Conservation (phyloP, 78 protist genomes). For the Acrasis kona region DNA sequence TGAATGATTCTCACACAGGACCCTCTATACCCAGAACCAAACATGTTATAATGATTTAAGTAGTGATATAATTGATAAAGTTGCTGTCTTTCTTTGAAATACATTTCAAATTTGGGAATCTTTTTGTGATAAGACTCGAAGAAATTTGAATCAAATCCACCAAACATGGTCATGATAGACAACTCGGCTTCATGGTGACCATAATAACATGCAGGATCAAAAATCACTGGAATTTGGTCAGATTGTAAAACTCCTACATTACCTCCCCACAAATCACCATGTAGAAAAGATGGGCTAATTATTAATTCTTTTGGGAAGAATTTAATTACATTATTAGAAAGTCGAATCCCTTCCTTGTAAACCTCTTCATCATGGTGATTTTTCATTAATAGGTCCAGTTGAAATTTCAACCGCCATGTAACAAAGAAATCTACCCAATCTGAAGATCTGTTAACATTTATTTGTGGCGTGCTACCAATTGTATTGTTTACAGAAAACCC, state of each 20-base stretch:
- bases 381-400: not conserved
- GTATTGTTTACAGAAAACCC: not conserved
- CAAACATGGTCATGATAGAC: conserved; percentile 2
- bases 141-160: not conserved
- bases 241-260: conserved; percentile 2
- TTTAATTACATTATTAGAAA: too few species aligned
- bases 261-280: conserved; percentile 14
- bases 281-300: not conserved
- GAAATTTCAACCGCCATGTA: not conserved
- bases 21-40: not conserved
- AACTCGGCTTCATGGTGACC: conserved; percentile 8
- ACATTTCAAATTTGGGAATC: not conserved
- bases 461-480: conserved; percentile 2
- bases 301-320: not conserved
- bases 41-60: conserved; percentile 7
- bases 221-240: not conserved
- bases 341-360: not conserved
- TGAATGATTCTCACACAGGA: not conserved
- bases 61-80: conserved; percentile 7
- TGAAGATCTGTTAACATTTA: not conserved
- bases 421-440: conserved; percentile 10
- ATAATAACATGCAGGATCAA: conserved; percentile 18
- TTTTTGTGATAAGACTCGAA: not conserved
- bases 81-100: not conserved
- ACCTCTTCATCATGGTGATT: not conserved